Percentiles rank a stretch among this genome's conserved stretches.
Evolutionary conservation across 2,329 filamentous ascomycete species (phyloP).

Genomic region (Emmonsiellopsis sp.): DNA sequence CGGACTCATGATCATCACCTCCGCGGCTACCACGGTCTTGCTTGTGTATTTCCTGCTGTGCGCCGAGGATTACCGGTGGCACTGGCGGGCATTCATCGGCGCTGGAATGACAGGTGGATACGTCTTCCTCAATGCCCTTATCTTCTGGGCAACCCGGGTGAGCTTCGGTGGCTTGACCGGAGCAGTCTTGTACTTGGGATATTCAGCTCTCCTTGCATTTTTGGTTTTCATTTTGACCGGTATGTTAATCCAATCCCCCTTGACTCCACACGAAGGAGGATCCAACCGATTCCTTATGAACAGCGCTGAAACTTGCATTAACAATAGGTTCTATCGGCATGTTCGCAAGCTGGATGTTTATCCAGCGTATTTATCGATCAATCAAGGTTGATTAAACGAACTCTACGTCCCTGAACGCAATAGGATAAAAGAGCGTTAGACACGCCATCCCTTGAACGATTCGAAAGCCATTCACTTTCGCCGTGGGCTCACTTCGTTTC

Average conservation of each 20-base stretch:
- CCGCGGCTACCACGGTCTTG: constrained; percentile 80
- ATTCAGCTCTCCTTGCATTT: constrained; percentile 80
- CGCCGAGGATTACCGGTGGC: constrained; percentile 97
- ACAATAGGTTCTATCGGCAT: constrained; percentile 80
- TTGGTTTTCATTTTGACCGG: constrained; percentile 90
- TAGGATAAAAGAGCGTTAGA: neutral
- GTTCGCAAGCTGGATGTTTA: constrained; percentile 89
- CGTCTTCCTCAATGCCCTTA: constrained; percentile 80
- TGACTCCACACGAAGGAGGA: constrained; percentile 4
- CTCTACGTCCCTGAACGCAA: neutral
- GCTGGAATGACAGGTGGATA: constrained; percentile 85
- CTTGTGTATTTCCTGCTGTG: constrained; percentile 96
- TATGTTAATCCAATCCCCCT: constrained; percentile 39
- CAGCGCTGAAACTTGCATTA: constrained; percentile 12
- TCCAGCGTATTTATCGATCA: constrained; percentile 88
- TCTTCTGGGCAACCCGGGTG: constrained; percentile 85
- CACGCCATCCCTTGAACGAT: neutral
- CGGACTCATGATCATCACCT: constrained; percentile 92
- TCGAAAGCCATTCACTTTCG: too few relatives aligned
- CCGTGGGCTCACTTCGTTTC: too few relatives aligned
- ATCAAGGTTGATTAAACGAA: constrained; percentile 84
- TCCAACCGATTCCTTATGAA: neutral
- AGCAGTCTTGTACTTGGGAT: constrained; percentile 85
- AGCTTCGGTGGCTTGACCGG: constrained; percentile 77
- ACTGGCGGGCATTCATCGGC: constrained; percentile 89